A percentile compares a stretch with the other conserved stretches of the same genome.
Evolutionary conservation across 345 rosid species (phyloP).

Genomic region (Hibiscus trionum): DNA sequence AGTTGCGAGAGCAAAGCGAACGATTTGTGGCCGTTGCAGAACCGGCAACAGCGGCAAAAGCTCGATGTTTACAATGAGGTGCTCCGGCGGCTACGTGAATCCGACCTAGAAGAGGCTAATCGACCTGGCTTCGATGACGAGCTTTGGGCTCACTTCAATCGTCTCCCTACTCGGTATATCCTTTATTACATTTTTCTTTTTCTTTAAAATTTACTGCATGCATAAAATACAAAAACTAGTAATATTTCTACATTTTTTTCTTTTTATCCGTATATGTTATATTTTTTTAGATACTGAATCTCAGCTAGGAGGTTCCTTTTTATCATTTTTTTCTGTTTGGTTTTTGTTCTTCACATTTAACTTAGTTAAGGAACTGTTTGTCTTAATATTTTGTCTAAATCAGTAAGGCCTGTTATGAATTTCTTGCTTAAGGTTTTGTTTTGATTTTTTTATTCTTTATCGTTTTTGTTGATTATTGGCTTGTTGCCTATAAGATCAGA

Average conservation of each 20-base stretch:
- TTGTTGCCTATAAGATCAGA: neutral
- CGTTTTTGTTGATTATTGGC: neutral
- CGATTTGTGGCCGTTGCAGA: conserved; percentile 23
- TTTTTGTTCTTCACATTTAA: neutral
- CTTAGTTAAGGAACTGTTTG: neutral
- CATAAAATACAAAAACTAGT: conserved; percentile 1
- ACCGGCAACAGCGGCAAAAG: conserved; percentile 58
- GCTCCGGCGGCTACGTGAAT: conserved; percentile 58
- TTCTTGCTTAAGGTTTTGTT: neutral
- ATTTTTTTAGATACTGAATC: neutral
- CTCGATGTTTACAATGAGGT: conserved; percentile 62
- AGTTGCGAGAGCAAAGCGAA: conserved; percentile 55
- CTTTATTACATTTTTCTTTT: neutral
- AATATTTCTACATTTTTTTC: neutral
- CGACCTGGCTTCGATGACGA: conserved; percentile 63
- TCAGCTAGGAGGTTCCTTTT: neutral
- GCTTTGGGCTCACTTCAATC: conserved; percentile 89
- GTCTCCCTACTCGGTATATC: conserved; percentile 75
- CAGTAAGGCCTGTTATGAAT: neutral
- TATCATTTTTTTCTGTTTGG: neutral
- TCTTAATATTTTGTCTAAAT: neutral
- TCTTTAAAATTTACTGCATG: conserved; percentile 1
- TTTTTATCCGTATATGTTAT: neutral
- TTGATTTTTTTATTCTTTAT: neutral
- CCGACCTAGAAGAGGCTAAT: conserved; percentile 41